These are phyloP conservation scores for Clarireedia sp. DNA, from an alignment of 2,329 filamentous ascomycete species.

Conservation along the genomic window DNA sequence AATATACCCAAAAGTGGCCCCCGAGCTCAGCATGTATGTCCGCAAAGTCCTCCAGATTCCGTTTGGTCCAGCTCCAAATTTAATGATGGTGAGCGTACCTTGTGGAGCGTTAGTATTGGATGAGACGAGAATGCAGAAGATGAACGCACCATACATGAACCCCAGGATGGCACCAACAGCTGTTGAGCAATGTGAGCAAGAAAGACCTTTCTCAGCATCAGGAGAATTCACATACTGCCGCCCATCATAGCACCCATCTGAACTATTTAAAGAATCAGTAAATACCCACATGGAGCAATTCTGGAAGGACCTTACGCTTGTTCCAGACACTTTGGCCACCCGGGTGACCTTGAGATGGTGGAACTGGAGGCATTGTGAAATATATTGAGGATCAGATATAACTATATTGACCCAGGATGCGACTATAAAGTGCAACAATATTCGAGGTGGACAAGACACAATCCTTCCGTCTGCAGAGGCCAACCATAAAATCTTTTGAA, in stretches of 20 bases:
- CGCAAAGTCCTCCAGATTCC: conserved; percentile 90
- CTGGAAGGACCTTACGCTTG: conserved; percentile 5
- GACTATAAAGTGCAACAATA: background rate
- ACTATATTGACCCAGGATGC: background rate
- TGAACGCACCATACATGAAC: conserved; percentile 79
- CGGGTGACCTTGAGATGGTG: conserved; percentile 8
- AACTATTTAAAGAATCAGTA: conserved; percentile 46
- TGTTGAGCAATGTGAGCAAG: conserved; percentile 33
- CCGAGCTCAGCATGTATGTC: conserved; percentile 94
- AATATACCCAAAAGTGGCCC: conserved; percentile 83
- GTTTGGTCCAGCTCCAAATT: conserved; percentile 87
- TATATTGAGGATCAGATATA: background rate
- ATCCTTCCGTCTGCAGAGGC: no score
- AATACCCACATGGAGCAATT: conserved; percentile 23
- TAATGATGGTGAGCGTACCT: conserved; percentile 92
- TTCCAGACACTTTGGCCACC: conserved; percentile 7
- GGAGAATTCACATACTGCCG: conserved; percentile 63
- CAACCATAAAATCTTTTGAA: no score
- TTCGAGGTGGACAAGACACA: no score
- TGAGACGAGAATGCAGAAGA: background rate
- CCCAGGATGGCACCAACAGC: conserved; percentile 94
- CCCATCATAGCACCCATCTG: conserved; percentile 99
- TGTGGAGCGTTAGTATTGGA: background rate
- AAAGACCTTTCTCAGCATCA: background rate
- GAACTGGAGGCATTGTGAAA: conserved; percentile 6